Base-by-base conservation (phyloP, 2,329 filamentous ascomycete genomes). In the Sordariomycetes sp. region DNA sequence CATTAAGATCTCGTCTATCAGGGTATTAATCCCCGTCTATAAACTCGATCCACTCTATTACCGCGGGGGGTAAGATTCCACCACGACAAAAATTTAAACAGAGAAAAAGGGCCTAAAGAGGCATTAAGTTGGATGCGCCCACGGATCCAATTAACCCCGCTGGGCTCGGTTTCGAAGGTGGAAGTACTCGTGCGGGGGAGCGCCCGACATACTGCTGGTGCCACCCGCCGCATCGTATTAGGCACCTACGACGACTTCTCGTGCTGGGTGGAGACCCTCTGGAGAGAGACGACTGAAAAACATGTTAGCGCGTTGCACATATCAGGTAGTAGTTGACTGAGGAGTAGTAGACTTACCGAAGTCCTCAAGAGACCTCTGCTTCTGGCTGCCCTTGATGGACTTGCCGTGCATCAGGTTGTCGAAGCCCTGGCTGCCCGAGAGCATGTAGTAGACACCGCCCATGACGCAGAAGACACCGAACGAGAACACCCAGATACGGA, bases 351-450 rank as follows among this genome's bases (percentile, higher is more conserved):
- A 79, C 85, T 81, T 84, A 90, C 86, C 84, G 67, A 95, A 95
- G 76, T 95, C 89, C 77, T 95, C 90, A 62, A 92, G 79, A 52
- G 85, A 89, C 65, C 89, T 81, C 75, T 92, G 88, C 80, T 89
- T 91, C 73, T 85, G 80, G 74, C 83, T 86, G 72, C 85, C 84
- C 79, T 90, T 90, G 63, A 83, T 82, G 61, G 84, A 87, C 77
- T 91, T 91, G 69, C 89, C 89, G 75, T 95, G 89, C 87, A 95
- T 94, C 62, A 95, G 78, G 76, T 94, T 92, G 74, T 95, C 88
- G 71, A 95, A 95, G 61, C 86, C 85, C 61, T 80, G 73, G 66
- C 84, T 90, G 70, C 87, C 87, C 71, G 92, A 85, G 67, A 95
- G 81, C 66, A 94, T 79, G 76, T 90, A 91, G 72, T 75, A 75